Percentiles rank a stretch among this genome's conserved stretches.
phyloP scores from a whole-genome alignment of 768 basidiomycete species.

The Trichaptum fuscoviolaceum region DNA sequence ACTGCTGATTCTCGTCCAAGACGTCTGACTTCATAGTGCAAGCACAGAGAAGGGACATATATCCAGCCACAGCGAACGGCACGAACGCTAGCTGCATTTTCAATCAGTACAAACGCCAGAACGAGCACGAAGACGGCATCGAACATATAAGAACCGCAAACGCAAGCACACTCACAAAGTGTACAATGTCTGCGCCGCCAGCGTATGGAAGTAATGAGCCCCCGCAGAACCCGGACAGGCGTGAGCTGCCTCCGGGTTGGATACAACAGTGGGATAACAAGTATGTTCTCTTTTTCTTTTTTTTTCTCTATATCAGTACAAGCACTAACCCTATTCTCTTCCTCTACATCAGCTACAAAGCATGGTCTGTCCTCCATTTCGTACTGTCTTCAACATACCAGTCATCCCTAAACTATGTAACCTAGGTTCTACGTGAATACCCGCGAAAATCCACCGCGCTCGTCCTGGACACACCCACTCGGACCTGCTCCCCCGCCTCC shows the following conservation, averaged over 20 bases:
- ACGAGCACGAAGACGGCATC: not conserved
- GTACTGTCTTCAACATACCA: not conserved
- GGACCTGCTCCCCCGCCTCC: conserved; percentile 40
- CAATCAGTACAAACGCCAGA: not conserved
- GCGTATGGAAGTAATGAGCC: conserved; percentile 23
- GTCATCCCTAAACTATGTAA: not conserved
- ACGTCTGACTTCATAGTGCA: not conserved
- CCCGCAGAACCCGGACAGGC: conserved; percentile 45
- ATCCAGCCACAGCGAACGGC: too few species aligned
- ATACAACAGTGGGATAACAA: conserved; percentile 59
- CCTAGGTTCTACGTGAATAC: conserved; percentile 78
- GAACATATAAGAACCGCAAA: not conserved
- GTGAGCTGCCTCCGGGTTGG: conserved; percentile 66
- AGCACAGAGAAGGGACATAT: not conserved
- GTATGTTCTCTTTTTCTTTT: conserved; percentile 37
- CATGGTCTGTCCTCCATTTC: conserved; percentile 44
- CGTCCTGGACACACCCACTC: conserved; percentile 69
- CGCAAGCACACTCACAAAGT: not conserved
- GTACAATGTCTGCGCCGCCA: conserved; percentile 38
- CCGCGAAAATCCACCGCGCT: conserved; percentile 50
- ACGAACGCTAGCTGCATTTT: too few species aligned
- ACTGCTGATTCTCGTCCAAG: not conserved
- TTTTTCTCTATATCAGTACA: conserved; percentile 18
- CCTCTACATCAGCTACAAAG: conserved; percentile 44
- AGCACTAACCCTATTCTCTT: conserved; percentile 20